phyloP scores from a whole-genome alignment of 2,329 filamentous ascomycete species.

The Ophiostoma sp. region DNA sequence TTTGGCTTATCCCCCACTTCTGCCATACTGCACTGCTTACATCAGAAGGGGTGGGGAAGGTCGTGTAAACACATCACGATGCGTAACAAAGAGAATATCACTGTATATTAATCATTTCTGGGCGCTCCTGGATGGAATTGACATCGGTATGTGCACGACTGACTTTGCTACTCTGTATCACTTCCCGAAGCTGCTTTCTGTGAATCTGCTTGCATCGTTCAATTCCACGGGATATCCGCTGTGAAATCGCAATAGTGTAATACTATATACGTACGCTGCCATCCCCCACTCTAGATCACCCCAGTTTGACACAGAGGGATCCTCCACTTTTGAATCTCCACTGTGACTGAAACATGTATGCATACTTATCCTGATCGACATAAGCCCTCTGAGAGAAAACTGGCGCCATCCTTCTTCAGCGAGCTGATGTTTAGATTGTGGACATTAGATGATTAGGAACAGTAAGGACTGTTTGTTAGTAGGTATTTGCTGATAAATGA shows the following conservation, averaged over 20 bases:
- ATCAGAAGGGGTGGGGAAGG: not conserved
- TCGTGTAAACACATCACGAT: not conserved
- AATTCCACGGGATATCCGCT: not conserved
- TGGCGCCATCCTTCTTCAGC: not conserved
- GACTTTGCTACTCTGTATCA: not conserved
- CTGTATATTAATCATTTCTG: not conserved
- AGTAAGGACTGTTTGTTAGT: not conserved
- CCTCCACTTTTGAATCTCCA: constrained; percentile 8
- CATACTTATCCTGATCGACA: not conserved
- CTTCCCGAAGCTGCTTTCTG: not conserved
- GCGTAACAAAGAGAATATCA: not conserved
- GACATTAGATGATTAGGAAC: not conserved
- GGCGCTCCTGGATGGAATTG: not conserved
- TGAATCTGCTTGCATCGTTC: not conserved
- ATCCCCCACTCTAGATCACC: not conserved
- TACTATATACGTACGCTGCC: not conserved
- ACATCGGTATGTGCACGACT: not conserved
- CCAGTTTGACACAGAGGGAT: not conserved
- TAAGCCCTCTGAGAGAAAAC: no score
- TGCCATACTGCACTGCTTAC: not conserved
- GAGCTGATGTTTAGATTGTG: not conserved
- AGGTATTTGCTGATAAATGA: not conserved
- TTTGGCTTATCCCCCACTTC: constrained; percentile 22
- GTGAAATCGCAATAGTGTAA: not conserved
- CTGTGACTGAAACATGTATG: not conserved